phyloP scores from a whole-genome alignment of 140 eudicot genomes.

The Senecio squalidus region DNA sequence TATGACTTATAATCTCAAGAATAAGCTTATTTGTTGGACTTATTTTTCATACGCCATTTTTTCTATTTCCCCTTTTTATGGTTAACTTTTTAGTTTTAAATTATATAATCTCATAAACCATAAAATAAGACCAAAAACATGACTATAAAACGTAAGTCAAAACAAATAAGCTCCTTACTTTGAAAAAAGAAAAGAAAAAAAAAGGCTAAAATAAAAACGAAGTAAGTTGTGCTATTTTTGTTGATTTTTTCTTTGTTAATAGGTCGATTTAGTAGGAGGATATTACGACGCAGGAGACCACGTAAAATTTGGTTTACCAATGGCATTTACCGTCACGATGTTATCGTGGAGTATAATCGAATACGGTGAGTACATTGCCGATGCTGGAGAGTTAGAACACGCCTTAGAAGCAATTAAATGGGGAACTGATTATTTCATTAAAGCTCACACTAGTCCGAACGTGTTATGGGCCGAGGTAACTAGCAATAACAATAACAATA shows the following conservation, averaged over 20 bases:
- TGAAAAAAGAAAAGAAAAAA: too few relatives aligned
- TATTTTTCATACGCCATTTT: too few relatives aligned
- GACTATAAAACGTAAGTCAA: too few relatives aligned
- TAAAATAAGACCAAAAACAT: too few relatives aligned
- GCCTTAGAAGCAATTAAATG: slow-evolving; percentile 86
- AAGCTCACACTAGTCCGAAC: slow-evolving; percentile 76
- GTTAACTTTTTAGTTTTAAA: too few relatives aligned
- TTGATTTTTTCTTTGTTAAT: background rate
- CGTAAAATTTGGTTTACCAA: slow-evolving; percentile 86
- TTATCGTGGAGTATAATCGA: slow-evolving; percentile 75
- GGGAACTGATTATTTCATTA: slow-evolving; percentile 96
- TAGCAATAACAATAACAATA: too few relatives aligned
- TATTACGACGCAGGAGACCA: slow-evolving; percentile 93
- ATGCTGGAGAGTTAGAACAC: slow-evolving; percentile 53
- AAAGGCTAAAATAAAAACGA: too few relatives aligned
- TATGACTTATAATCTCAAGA: too few relatives aligned
- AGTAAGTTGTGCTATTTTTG: background rate
- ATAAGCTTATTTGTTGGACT: too few relatives aligned
- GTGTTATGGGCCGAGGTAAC: slow-evolving; percentile 86
- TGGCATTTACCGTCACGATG: slow-evolving; percentile 89
- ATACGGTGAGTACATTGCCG: slow-evolving; percentile 42
- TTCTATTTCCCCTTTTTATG: too few relatives aligned
- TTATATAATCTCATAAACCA: too few relatives aligned
- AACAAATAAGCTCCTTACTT: too few relatives aligned
- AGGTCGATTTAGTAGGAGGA: slow-evolving; percentile 94